Evolutionary conservation across 1,284 basidiomycete genomes (phyloP).

Genomic region (Ustilago vetiveriae): DNA sequence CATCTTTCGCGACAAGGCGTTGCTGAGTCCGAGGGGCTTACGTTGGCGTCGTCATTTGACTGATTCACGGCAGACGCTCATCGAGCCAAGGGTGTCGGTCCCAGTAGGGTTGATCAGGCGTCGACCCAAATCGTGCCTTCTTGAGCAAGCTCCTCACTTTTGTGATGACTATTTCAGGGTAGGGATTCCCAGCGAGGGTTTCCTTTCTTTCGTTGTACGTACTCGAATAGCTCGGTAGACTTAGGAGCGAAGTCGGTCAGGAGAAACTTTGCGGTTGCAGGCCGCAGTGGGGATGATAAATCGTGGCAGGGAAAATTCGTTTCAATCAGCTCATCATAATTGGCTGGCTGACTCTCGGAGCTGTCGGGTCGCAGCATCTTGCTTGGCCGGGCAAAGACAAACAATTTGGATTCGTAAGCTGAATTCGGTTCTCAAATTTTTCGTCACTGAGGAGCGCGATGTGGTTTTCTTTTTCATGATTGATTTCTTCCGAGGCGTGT

Average conservation of each 20-base stretch:
- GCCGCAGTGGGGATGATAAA: background rate
- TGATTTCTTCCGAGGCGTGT: background rate
- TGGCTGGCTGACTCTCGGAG: constrained; percentile 21
- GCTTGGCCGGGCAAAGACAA: background rate
- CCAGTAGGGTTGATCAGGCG: too few species aligned
- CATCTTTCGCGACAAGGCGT: too few species aligned
- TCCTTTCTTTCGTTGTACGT: background rate
- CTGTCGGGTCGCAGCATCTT: constrained; percentile 1
- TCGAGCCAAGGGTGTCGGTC: too few species aligned
- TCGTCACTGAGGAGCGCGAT: constrained; percentile 6
- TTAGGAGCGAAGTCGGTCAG: too few species aligned
- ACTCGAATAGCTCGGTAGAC: too few species aligned
- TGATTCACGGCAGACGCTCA: too few species aligned
- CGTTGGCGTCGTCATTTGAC: too few species aligned
- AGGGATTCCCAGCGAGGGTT: too few species aligned
- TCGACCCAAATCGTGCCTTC: too few species aligned
- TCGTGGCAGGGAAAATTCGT: background rate
- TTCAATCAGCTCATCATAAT: constrained; percentile 14
- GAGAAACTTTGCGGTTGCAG: constrained; percentile 2
- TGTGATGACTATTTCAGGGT: too few species aligned
- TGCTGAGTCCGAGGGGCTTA: too few species aligned
- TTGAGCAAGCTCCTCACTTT: too few species aligned
- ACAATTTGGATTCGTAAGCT: constrained; percentile 25
- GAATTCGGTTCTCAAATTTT: constrained; percentile 5
- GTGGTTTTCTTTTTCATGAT: background rate